These are phyloP conservation scores for Potentilla sterilis DNA, from an alignment of 306 rosid genomes.

Conservation along the genomic window DNA sequence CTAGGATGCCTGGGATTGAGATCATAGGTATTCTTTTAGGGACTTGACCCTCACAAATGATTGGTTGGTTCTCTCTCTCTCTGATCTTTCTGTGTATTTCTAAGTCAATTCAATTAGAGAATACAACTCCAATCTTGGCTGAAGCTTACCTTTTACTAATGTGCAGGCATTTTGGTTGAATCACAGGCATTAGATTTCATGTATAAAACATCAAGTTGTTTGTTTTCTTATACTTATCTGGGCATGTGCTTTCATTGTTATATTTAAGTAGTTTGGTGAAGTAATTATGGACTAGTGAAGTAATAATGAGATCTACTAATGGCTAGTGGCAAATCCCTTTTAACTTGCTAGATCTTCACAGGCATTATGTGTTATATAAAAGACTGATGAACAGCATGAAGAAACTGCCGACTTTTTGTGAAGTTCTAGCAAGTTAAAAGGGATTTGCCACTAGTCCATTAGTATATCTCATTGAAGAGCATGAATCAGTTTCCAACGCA, in stretches of 20 bases:
- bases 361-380: not conserved
- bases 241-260: not conserved
- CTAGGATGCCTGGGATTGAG: not conserved
- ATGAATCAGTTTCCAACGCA: not conserved
- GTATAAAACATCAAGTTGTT: not conserved
- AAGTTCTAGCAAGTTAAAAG: not conserved
- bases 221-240: not conserved
- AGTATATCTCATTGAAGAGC: not conserved
- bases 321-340: not conserved
- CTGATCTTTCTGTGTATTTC: not conserved
- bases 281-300: no score
- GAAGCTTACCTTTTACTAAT: not conserved
- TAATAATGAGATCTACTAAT: not conserved
- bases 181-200: not conserved
- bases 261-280: no score
- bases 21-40: not conserved
- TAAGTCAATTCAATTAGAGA: not conserved
- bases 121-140: not conserved
- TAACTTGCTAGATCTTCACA: not conserved
- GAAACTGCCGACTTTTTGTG: not conserved
- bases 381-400: not conserved
- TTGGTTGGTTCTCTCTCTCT: not conserved
- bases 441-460: not conserved
- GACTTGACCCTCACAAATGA: not conserved
- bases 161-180: conserved; percentile 1